A percentile compares a stretch with the other conserved stretches of the same genome.
These are phyloP conservation scores for Paramecium sonneborni DNA, from an alignment of 73 alveolate genomes.

Conservation along the genomic window DNA sequence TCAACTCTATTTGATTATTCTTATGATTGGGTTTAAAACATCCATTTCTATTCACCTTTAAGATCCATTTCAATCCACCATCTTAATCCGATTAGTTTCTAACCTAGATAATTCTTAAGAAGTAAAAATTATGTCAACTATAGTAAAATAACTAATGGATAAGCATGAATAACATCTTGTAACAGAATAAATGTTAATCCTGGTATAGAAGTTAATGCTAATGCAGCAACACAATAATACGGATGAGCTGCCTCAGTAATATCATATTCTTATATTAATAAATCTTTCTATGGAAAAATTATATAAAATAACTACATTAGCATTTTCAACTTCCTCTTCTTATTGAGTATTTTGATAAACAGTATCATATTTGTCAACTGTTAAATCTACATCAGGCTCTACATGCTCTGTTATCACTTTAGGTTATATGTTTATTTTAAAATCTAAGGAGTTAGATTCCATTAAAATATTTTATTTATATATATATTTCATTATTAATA, in stretches of 20 bases:
- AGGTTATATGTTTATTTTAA: slow-evolving; percentile 22
- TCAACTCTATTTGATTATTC: slow-evolving; percentile 2
- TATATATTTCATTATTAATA: neutral
- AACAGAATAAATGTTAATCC: neutral
- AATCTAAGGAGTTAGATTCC: slow-evolving; percentile 53
- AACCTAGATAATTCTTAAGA: neutral
- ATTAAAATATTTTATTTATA: neutral
- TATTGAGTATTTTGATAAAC: neutral
- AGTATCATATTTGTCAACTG: slow-evolving; percentile 43
- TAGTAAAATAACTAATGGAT: neutral
- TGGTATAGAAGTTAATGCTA: neutral
- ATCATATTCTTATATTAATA: slow-evolving; percentile 42
- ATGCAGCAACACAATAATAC: neutral
- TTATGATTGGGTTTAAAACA: neutral
- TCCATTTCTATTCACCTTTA: slow-evolving; percentile 1
- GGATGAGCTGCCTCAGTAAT: slow-evolving; percentile 43
- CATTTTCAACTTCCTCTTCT: neutral
- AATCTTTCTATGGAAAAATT: neutral
- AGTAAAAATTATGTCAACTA: neutral
- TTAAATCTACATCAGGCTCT: slow-evolving; percentile 34
- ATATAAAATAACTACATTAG: neutral
- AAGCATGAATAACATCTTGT: neutral
- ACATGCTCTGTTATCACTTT: neutral
- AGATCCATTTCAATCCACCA: slow-evolving; percentile 35
- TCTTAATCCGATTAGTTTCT: neutral